These are phyloP conservation scores for Chrysoporthe cubensis DNA, from an alignment of 2,329 filamentous ascomycete genomes.

Conservation along the genomic window DNA sequence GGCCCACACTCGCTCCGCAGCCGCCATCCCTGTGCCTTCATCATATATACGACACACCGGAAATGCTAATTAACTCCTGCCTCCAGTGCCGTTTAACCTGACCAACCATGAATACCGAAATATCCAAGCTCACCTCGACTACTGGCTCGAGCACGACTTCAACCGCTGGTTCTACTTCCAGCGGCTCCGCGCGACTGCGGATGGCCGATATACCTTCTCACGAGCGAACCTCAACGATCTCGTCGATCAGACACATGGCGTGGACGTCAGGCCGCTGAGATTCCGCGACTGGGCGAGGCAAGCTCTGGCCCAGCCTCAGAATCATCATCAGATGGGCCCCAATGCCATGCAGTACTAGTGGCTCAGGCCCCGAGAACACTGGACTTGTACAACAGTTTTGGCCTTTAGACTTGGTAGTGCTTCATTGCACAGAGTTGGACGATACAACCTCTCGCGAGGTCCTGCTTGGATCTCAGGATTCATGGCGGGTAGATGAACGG, in stretches of 20 bases:
- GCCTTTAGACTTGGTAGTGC: neutral
- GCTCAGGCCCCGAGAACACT: neutral
- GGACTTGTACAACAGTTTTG: neutral
- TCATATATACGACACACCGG: neutral
- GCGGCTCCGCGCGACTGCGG: conserved; percentile 68
- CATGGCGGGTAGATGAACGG: neutral
- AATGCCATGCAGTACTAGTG: conserved; percentile 21
- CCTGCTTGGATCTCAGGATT: neutral
- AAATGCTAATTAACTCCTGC: conserved; percentile 29
- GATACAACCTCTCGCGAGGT: neutral
- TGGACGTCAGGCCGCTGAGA: conserved; percentile 50
- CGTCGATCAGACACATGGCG: conserved; percentile 41
- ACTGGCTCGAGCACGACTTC: conserved; percentile 52
- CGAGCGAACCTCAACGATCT: conserved; percentile 62
- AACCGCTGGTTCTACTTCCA: conserved; percentile 58
- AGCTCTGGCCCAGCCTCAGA: conserved; percentile 44
- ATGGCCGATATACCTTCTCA: conserved; percentile 69
- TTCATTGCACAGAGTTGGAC: conserved; percentile 7
- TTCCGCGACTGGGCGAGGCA: conserved; percentile 60
- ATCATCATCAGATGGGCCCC: conserved; percentile 12
- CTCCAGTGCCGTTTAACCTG: conserved; percentile 45
- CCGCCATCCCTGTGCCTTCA: conserved; percentile 16
- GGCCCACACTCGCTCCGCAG: conserved; percentile 23
- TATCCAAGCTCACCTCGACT: conserved; percentile 44
- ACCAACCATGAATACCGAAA: conserved; percentile 45